Evolutionary conservation across 768 basidiomycete genomes (phyloP).

Genomic region (Inosperma sp.): DNA sequence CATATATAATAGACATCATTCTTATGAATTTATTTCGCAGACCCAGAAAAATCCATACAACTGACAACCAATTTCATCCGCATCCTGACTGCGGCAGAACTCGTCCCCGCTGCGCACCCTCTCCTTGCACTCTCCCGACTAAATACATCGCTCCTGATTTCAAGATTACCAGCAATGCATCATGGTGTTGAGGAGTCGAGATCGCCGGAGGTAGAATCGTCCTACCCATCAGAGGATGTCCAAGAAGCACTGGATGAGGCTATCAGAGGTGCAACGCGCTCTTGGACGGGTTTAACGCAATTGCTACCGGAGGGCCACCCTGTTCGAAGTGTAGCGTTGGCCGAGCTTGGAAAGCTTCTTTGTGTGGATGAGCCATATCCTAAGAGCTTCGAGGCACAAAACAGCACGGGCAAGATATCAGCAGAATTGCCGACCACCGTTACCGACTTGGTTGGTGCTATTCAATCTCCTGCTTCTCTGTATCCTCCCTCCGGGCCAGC

Average conservation of each 20-base stretch:
- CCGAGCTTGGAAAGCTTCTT: conserved; percentile 79
- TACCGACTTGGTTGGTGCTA: background rate
- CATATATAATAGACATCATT: background rate
- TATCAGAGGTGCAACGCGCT: conserved; percentile 52
- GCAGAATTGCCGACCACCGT: background rate
- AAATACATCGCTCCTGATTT: conserved; percentile 61
- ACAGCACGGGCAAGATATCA: background rate
- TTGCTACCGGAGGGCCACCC: conserved; percentile 70
- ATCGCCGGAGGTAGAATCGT: background rate
- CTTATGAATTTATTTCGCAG: conserved; percentile 32
- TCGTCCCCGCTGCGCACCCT: conserved; percentile 70
- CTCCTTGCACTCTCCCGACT: conserved; percentile 72
- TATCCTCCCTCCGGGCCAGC: conserved; percentile 68
- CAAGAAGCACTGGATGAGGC: conserved; percentile 59
- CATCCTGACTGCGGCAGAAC: conserved; percentile 52
- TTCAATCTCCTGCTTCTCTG: conserved; percentile 12
- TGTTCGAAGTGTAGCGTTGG: conserved; percentile 64
- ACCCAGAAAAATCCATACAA: conserved; percentile 51
- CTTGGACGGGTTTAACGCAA: conserved; percentile 47
- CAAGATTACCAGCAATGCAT: conserved; percentile 34
- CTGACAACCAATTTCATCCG: conserved; percentile 64
- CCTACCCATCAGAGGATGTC: conserved; percentile 20
- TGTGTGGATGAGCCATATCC: conserved; percentile 70
- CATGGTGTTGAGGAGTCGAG: conserved; percentile 19
- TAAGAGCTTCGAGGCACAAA: conserved; percentile 11